These are phyloP conservation scores for Fraxinus platypoda DNA, from an alignment of 305 asterid genomes.

Conservation along the genomic window DNA sequence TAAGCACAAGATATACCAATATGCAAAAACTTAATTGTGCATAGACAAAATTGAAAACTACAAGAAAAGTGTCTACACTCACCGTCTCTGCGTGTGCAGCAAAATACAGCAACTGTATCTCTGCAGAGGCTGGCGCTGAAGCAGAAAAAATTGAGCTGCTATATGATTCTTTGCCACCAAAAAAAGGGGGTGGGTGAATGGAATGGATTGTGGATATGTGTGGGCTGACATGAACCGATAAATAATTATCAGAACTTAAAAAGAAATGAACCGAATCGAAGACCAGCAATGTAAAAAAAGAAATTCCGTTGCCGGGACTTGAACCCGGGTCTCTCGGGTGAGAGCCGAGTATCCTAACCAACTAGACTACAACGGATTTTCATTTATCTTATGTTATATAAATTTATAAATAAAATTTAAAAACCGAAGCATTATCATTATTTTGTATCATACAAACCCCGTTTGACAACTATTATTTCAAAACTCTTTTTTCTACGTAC, in stretches of 20 bases:
- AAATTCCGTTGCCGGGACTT: conserved; percentile 90
- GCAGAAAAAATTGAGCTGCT: not conserved
- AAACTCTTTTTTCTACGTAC: too few relatives aligned
- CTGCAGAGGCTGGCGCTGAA: not conserved
- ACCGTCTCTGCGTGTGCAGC: not conserved
- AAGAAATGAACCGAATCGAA: not conserved
- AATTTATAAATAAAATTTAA: too few relatives aligned
- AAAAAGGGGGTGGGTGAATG: not conserved
- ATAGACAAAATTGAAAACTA: not conserved
- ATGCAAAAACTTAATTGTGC: not conserved
- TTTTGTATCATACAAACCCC: too few relatives aligned
- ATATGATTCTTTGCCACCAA: not conserved
- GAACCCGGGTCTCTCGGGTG: conserved; percentile 99
- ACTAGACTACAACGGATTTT: conserved; percentile 86
- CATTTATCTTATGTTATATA: too few relatives aligned
- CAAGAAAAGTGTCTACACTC: not conserved
- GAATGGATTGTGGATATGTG: not conserved
- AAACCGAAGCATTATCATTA: too few relatives aligned
- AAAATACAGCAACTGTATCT: not conserved
- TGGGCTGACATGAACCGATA: not conserved
- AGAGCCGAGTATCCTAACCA: conserved; percentile 98
- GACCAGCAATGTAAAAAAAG: too few relatives aligned
- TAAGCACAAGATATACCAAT: not conserved
- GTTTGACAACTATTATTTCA: too few relatives aligned
- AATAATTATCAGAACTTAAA: not conserved